Evolutionary conservation across 306 rosid genomes (phyloP).

Genomic region (Prunus armeniaca): DNA sequence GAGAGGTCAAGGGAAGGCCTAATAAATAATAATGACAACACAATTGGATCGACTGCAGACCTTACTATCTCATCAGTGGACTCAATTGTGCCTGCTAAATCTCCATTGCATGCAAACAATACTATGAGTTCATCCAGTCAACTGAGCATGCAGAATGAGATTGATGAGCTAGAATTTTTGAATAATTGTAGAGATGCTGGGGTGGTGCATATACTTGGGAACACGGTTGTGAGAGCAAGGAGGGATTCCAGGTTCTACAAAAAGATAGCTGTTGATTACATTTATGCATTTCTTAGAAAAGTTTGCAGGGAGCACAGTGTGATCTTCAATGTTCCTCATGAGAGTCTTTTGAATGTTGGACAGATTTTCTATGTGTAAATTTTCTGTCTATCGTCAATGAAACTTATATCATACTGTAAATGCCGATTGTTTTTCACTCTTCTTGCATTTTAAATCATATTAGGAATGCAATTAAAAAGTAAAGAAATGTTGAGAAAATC

Average conservation of each 20-base stretch:
- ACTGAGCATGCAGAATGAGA: constrained; percentile 59
- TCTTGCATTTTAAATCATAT: not conserved
- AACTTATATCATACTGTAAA: constrained; percentile 7
- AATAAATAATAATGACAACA: constrained; percentile 36
- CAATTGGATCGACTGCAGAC: constrained; percentile 38
- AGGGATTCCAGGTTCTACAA: constrained; percentile 82
- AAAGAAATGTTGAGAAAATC: not conserved
- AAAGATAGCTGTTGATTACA: constrained; percentile 87
- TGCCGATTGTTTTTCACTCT: not conserved
- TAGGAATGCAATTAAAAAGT: not conserved
- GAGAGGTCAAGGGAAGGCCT: constrained; percentile 41
- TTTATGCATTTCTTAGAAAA: constrained; percentile 93
- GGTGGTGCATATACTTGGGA: constrained; percentile 96
- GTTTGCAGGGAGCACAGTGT: constrained; percentile 90
- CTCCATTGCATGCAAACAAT: constrained; percentile 44
- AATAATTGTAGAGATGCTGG: constrained; percentile 81
- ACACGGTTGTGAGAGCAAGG: constrained; percentile 79
- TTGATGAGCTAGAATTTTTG: constrained; percentile 76
- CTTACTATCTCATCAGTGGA: constrained; percentile 55
- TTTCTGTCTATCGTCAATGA: not conserved
- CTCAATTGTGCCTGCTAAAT: constrained; percentile 60
- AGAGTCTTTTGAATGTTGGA: constrained; percentile 91
- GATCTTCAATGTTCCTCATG: constrained; percentile 97
- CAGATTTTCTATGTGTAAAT: constrained; percentile 79
- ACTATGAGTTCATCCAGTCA: constrained; percentile 46